Base-by-base conservation (phyloP, 2,329 filamentous ascomycete species). In the Cercospora sesami region DNA sequence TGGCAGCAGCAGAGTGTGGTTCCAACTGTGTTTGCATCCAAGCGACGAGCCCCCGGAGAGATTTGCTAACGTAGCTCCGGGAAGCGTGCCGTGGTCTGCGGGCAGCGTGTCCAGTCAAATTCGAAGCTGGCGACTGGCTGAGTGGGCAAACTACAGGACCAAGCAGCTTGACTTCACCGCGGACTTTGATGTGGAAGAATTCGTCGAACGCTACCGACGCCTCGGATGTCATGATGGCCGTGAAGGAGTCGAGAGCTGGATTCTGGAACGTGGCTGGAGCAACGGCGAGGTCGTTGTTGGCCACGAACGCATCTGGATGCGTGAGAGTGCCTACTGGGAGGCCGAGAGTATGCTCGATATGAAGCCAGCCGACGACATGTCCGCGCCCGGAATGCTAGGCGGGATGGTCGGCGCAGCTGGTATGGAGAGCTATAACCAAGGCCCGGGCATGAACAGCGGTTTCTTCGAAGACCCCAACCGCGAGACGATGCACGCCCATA, bases 281-380 rank as follows among this genome's bases (percentile, higher is more conserved):
- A 99, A 99, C 74, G 95, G 95, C 45, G 95, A 98, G 80, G 93
- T 98, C 1, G 89, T 97, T 5, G 85, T 98, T 33, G 95, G 95
- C 65, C 90, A 89, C 67, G 93, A 98, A 79, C 91, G 95, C 33
- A 89, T 99, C 51, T 99, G 95, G 95, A 94, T 98, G 83, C 88
- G 94, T 60, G 95, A 99, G 80, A 86, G 84, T 66, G 91, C 94
- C 2, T 99, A 95, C 94, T 98, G 94, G 94, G 94, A 98, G 80
- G 94, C 94, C 5, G 95, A 99, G 81, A 92, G 88, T 69, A 96
- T 97, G 91, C 89, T 98, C 30, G 95, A 99, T 76, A 84, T 96
- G 74, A 94, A 95, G 80, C 88, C 90, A 1, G 83, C 86, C 63
- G 86, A 88, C 33, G 74, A 72, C 55, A 62, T 71, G 51, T 63